phyloP scores from a whole-genome alignment of 2,329 filamentous ascomycete species.

The Monosporascus sp. region DNA sequence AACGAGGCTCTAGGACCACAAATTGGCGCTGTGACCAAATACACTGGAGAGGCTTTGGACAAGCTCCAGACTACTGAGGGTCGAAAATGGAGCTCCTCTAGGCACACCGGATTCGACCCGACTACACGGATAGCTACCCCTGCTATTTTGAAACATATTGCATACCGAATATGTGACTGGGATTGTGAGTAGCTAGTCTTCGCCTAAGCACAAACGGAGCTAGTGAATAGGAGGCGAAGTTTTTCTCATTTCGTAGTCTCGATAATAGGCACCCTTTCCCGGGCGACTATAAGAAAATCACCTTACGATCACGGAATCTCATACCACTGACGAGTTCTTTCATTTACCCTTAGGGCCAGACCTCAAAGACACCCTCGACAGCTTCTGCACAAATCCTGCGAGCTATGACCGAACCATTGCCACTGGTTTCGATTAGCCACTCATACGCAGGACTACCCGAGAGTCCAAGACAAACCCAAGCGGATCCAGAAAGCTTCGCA shows the following conservation, averaged over 20 bases:
- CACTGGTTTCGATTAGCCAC: too few relatives aligned
- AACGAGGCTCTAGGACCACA: too few relatives aligned
- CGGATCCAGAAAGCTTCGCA: constrained; percentile 1
- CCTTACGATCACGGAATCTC: not conserved
- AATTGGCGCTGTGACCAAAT: too few relatives aligned
- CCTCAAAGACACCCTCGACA: not conserved
- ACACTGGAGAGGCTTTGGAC: too few relatives aligned
- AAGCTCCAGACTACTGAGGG: too few relatives aligned
- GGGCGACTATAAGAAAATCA: not conserved
- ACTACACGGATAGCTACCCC: too few relatives aligned
- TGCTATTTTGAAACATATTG: too few relatives aligned
- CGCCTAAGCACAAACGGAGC: not conserved
- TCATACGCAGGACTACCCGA: not conserved
- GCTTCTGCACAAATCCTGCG: not conserved
- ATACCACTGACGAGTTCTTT: not conserved
- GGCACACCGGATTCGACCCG: too few relatives aligned
- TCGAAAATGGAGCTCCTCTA: too few relatives aligned
- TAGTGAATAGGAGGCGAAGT: not conserved
- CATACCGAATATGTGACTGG: not conserved
- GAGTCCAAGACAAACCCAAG: not conserved
- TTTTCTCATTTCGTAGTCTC: not conserved
- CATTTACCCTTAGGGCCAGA: not conserved
- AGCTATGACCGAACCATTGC: not conserved
- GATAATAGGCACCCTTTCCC: not conserved
- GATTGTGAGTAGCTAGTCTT: not conserved